Evolutionary conservation across 2,329 filamentous ascomycete species (phyloP).

Genomic region (Hawksworthiomyces lignivorus): DNA sequence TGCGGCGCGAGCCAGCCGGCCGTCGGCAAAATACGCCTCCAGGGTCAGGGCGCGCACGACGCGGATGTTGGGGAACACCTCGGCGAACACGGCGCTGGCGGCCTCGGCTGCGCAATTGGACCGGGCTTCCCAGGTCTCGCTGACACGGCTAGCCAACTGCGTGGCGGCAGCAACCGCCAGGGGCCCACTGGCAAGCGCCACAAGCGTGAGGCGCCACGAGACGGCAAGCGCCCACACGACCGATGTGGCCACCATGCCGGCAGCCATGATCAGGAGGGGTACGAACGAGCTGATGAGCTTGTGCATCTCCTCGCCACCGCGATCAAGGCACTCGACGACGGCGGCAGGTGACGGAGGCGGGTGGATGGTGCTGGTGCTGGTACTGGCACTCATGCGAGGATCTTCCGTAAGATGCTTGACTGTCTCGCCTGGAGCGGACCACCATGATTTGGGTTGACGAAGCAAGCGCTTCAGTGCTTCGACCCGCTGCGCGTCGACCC

Average conservation of each 20-base stretch:
- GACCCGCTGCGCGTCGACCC: constrained; percentile 65
- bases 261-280: constrained; percentile 59
- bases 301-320: constrained; percentile 79
- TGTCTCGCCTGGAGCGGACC: constrained; percentile 32
- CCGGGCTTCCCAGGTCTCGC: constrained; percentile 62
- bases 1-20: constrained; percentile 51
- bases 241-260: constrained; percentile 60
- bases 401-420: too few relatives aligned
- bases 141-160: constrained; percentile 56
- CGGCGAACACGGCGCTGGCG: constrained; percentile 57
- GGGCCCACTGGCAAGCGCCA: constrained; percentile 62
- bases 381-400: too few relatives aligned
- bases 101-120: constrained; percentile 56
- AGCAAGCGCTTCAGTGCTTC: constrained; percentile 64
- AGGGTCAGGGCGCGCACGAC: constrained; percentile 70
- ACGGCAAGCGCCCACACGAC: constrained; percentile 66
- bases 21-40: constrained; percentile 58
- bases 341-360: constrained; percentile 37
- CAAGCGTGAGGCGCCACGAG: constrained; percentile 74
- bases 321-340: constrained; percentile 66
- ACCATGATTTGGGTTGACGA: constrained; percentile 71
- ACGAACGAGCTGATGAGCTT: constrained; percentile 74
- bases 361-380: too few relatives aligned
- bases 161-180: constrained; percentile 62
- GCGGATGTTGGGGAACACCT: constrained; percentile 71